Conservation (phyloP, 2,329 filamentous ascomycete genomes). For the Malbranchea zuffiana region DNA sequence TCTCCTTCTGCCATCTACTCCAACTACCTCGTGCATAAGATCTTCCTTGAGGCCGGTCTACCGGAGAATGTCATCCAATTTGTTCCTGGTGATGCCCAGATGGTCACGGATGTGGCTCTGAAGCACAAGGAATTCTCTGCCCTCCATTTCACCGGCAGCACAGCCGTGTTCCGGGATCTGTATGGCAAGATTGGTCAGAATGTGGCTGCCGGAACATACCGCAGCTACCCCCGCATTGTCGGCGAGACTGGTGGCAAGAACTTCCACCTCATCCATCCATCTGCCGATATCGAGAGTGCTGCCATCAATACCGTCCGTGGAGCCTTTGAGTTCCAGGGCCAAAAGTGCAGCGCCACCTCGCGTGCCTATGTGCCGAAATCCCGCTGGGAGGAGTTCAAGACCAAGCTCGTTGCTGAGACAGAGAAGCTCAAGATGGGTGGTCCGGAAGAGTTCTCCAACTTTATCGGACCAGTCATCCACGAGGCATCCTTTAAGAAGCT, state of each 20-base stretch:
- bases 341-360: slow-evolving; percentile 85
- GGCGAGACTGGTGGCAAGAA: slow-evolving; percentile 91
- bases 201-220: slow-evolving; percentile 69
- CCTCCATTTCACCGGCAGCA: slow-evolving; percentile 93
- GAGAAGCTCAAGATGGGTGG: slow-evolving; percentile 59
- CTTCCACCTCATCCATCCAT: slow-evolving; percentile 72
- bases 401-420: slow-evolving; percentile 56
- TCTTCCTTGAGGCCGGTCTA: slow-evolving; percentile 79
- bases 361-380: slow-evolving; percentile 67
- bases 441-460: slow-evolving; percentile 61
- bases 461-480: slow-evolving; percentile 81
- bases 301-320: slow-evolving; percentile 72
- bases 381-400: slow-evolving; percentile 59
- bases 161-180: slow-evolving; percentile 75
- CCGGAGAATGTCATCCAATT: slow-evolving; percentile 86
- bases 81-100: slow-evolving; percentile 73
- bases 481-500: slow-evolving; percentile 71
- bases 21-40: slow-evolving; percentile 82
- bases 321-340: slow-evolving; percentile 81
- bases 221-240: slow-evolving; percentile 74
- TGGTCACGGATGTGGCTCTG: slow-evolving; percentile 68
- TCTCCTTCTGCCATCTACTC: slow-evolving; percentile 77
- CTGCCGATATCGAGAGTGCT: slow-evolving; percentile 67
- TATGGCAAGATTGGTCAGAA: slow-evolving; percentile 76
- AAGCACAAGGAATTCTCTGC: slow-evolving; percentile 70